Evolutionary conservation across 2,329 filamentous ascomycete species (phyloP), one percentile per base, ranked within the genome.

Genomic region (Fusarium sp.): DNA sequence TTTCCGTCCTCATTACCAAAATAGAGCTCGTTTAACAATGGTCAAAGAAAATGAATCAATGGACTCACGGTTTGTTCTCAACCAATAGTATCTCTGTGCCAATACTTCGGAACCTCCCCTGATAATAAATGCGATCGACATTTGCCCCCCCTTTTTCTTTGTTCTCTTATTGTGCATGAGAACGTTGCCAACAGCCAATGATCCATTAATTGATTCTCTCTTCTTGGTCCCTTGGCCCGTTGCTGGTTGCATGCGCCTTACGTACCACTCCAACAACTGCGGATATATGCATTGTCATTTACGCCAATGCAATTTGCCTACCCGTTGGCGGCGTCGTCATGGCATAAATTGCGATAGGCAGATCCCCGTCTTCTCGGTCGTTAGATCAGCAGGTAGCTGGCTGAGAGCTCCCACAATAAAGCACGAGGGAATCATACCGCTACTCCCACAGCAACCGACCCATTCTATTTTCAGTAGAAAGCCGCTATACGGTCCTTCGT

Each of bases 311-410:
- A 56, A 56, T 50, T 57, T 71, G 63, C 52, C 59, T 53, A 41
- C 45, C 42, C 40, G 41, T 46, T 32, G 52, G 52, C 54, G 65
- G 55, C 60, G 65, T 63, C 69, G 65, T 72, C 60, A 67, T 73
- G 69, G 49, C 69, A 72, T 67, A 72, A 72, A 73, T 72, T 72
- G 60, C 44, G 69, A 70, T 72, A 45, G 59, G 41, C 61, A 60
- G 49, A 70, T 70, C 69, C 65, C 69, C 65, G 56, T 70, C 52
- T 56, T 42, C 26, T 67, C 7, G 57, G 35, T 48, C 44, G 20
- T 54, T 61, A 27, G 57, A 66, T 67, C 60, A 65, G 38, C 56
- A 49, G 15, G 18, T 18, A 41, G 17, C 41, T 41, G 38, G 40
- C 23, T 23, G 23, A 23, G 23, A 23, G 23, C 52, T 67, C 40